Evolutionary conservation across 306 rosid genomes (phyloP).

Genomic region (Delonix regia): DNA sequence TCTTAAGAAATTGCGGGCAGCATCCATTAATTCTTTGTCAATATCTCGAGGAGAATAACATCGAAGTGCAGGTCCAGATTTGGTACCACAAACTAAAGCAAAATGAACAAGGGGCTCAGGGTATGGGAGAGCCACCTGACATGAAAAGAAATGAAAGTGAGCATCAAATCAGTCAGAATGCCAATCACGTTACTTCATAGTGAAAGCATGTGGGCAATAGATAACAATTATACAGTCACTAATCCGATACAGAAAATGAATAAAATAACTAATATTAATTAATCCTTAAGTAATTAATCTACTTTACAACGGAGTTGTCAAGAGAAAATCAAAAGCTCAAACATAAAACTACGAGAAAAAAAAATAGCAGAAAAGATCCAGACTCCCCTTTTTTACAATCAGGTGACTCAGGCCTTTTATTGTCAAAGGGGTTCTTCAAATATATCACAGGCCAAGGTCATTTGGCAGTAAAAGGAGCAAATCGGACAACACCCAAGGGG

Average conservation of each 20-base stretch:
- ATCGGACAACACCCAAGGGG: background rate
- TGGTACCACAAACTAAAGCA: slow-evolving; percentile 71
- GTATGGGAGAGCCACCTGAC: slow-evolving; percentile 72
- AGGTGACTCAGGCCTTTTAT: background rate
- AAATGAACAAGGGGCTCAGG: slow-evolving; percentile 79
- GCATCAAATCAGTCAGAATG: slow-evolving; percentile 15
- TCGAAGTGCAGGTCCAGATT: slow-evolving; percentile 71
- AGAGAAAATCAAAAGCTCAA: background rate
- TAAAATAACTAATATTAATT: background rate
- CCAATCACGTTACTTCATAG: background rate
- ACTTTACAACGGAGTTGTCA: background rate
- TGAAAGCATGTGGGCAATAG: slow-evolving; percentile 11
- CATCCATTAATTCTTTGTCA: slow-evolving; percentile 71
- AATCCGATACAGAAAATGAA: background rate
- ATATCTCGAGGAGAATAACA: slow-evolving; percentile 76
- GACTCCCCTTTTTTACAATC: background rate
- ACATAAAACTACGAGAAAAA: background rate
- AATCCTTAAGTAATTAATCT: background rate
- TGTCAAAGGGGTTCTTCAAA: background rate
- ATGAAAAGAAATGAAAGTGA: slow-evolving; percentile 11
- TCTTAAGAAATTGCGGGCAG: slow-evolving; percentile 62
- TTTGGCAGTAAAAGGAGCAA: background rate
- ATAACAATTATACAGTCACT: background rate
- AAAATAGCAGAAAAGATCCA: background rate
- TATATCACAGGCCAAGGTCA: slow-evolving; percentile 1